Evolutionary conservation across 1,139 yeast species (phyloP).

Genomic region (Magnusiomyces starmeri): DNA sequence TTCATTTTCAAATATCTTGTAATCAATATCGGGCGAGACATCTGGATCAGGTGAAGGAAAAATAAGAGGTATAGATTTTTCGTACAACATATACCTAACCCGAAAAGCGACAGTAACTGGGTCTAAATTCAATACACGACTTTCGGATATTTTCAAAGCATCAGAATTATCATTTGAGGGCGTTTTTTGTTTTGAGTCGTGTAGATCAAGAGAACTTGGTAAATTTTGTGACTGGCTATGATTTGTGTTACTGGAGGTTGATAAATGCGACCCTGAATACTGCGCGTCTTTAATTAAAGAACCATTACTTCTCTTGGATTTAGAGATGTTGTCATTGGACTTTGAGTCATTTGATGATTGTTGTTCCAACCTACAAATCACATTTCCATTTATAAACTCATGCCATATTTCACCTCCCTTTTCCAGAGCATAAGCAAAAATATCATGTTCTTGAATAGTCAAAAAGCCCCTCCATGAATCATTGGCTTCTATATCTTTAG

Average conservation of each 20-base stretch:
- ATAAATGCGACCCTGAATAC: too few species aligned
- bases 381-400: slow-evolving; percentile 30
- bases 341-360: background rate
- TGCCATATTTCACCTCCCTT: slow-evolving; percentile 33
- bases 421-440: slow-evolving; percentile 31
- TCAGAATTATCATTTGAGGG: background rate
- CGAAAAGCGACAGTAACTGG: slow-evolving; percentile 34
- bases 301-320: background rate
- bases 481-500: slow-evolving; percentile 33
- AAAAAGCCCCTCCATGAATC: slow-evolving; percentile 38
- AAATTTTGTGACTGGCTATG: background rate
- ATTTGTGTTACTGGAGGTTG: background rate
- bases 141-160: background rate
- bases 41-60: slow-evolving; percentile 25
- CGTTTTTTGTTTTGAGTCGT: slow-evolving; percentile 7
- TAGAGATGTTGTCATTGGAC: background rate
- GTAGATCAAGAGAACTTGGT: slow-evolving; percentile 3
- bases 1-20: slow-evolving; percentile 28
- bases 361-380: slow-evolving; percentile 25
- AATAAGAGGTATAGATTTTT: slow-evolving; percentile 30
- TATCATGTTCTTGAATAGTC: slow-evolving; percentile 34
- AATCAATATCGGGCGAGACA: slow-evolving; percentile 25
- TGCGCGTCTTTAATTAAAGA: too few species aligned
- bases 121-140: slow-evolving; percentile 23
- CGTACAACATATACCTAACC: slow-evolving; percentile 39